Base-by-base conservation (phyloP, 2,329 filamentous ascomycete species). In the Alternaria postmessia region DNA sequence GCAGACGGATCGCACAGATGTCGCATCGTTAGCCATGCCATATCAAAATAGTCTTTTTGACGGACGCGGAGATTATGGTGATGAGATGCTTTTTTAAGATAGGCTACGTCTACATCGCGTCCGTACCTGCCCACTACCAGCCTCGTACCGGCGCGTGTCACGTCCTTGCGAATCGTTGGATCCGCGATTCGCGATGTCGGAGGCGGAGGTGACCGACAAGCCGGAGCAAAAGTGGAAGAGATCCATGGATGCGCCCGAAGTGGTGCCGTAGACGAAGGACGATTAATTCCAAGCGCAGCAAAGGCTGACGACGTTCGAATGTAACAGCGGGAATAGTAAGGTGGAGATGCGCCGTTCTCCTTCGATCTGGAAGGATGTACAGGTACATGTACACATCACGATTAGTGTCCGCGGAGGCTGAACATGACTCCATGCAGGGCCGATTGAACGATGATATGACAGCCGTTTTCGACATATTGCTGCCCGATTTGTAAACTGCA, bases 21-120 rank as follows among this genome's bases (percentile, higher is more conserved):
- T 61, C 32, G 51, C 41, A 39, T 51, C n/a, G 41, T 49, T 62
- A 59, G 55, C 44, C 42, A 54, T 48, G 54, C 55, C 41, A 38
- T 47, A 38, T 55, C 30, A 26, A 34, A 41, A 28, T 62, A 42
- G 26, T 46, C 24, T 58, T 41, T 42, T 38, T 49, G 30, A 49
- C 14, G 30, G 32, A 49, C 43, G 39, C 43, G 38, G 43, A 51
- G 46, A 44, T 36, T 39, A 36, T 26, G 24, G 36, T n/a, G n/a
- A 30, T 28, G 36, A 26, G n/a, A 46, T 32, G 18, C 41, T 49
- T 49, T 49, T 49, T 49, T 8, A 24, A 26, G 16, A 49, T 49
- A 49, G 46, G 20, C 46, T 49, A 49, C 46, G 30, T 38, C 46
- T 49, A 49, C 46, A 49, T 32, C 46, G 46, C 18, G 30, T 49